Percentiles rank a stretch among this genome's conserved stretches.
phyloP scores from a whole-genome alignment of 306 rosid genomes.

The Castanospermum australe region DNA sequence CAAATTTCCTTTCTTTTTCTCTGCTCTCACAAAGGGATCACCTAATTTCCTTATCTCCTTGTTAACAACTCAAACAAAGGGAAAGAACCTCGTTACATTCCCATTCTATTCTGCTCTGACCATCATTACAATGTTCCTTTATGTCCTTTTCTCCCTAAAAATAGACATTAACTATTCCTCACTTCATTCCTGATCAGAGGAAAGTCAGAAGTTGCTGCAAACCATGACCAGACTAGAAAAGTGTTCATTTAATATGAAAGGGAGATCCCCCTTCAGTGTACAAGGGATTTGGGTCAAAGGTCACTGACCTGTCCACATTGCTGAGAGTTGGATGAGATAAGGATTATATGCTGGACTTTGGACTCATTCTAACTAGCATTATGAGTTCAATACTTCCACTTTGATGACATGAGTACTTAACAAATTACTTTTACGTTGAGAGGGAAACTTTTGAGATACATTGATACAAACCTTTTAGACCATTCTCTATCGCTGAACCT shows the following conservation, averaged over 20 bases:
- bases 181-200: not conserved
- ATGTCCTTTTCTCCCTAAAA: not conserved
- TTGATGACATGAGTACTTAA: not conserved
- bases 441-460: slow-evolving; percentile 10
- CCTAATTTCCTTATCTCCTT: not conserved
- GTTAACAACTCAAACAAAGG: not conserved
- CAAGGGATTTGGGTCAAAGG: not conserved
- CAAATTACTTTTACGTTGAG: not conserved
- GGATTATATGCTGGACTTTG: not conserved
- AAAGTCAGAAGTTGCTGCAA: not conserved
- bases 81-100: not conserved
- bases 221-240: not conserved
- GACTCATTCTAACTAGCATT: not conserved
- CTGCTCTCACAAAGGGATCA: too few relatives aligned
- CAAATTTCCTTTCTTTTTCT: too few relatives aligned
- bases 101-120: not conserved
- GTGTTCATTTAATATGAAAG: not conserved
- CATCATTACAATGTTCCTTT: not conserved
- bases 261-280: not conserved
- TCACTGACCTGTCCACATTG: not conserved
- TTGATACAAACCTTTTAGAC: slow-evolving; percentile 41
- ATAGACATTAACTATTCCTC: not conserved
- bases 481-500: slow-evolving; percentile 2
- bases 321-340: not conserved
- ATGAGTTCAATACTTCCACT: not conserved